phyloP scores from a whole-genome alignment of 1,139 yeast species.

The Saccharomyces hybrid region DNA sequence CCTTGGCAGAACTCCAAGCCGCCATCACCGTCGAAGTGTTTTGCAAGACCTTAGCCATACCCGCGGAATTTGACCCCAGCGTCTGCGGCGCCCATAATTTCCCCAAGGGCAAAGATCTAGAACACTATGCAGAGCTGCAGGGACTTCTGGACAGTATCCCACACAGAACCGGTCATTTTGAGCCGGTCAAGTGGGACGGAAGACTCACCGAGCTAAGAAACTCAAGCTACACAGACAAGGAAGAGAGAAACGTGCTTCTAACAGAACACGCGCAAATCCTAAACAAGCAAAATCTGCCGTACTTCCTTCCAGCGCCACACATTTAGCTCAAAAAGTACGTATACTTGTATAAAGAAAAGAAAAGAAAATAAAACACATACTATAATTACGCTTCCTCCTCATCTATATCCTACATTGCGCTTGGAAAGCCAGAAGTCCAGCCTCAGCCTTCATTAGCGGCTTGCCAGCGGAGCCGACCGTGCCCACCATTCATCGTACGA shows the following conservation, averaged over 20 bases:
- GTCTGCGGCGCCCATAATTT: slow-evolving; percentile 1
- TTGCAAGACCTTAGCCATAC: slow-evolving; percentile 35
- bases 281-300: not conserved
- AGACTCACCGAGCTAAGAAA: slow-evolving; percentile 1
- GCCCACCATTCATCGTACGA: too few relatives aligned
- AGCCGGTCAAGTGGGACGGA: slow-evolving; percentile 4
- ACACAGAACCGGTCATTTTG: not conserved
- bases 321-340: not conserved
- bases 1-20: slow-evolving; percentile 53
- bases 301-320: slow-evolving; percentile 1
- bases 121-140: slow-evolving; percentile 2
- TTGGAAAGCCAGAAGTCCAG: too few relatives aligned
- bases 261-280: slow-evolving; percentile 3
- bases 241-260: slow-evolving; percentile 3
- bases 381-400: too few relatives aligned
- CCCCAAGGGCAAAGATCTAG: slow-evolving; percentile 4
- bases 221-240: slow-evolving; percentile 1
- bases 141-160: not conserved
- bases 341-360: too few relatives aligned
- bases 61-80: not conserved
- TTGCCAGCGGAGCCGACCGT: too few relatives aligned
- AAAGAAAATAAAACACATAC: too few relatives aligned
- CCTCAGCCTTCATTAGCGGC: too few relatives aligned
- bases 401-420: too few relatives aligned
- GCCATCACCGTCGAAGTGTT: slow-evolving; percentile 50